A percentile compares a stretch with the other conserved stretches of the same genome.
These are phyloP conservation scores for Petasospora fabianii DNA, from an alignment of 1,139 yeast genomes.

Conservation along the genomic window DNA sequence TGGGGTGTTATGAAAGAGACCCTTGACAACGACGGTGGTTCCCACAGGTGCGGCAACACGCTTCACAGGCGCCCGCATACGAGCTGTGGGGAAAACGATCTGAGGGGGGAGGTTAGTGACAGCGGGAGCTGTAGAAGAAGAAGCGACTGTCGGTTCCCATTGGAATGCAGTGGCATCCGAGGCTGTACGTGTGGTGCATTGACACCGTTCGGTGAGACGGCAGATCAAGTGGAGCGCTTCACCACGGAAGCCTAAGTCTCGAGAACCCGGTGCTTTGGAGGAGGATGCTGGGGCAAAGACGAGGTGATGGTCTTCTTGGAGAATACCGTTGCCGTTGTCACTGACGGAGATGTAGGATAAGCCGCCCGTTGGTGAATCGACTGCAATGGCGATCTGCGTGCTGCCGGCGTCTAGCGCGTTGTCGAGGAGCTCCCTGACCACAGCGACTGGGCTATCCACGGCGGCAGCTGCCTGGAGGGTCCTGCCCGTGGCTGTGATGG, in stretches of 20 bases:
- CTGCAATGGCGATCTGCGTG: neutral
- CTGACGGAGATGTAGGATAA: neutral
- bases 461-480: constrained; percentile 1
- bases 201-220: neutral
- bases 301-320: neutral
- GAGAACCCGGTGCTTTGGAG: neutral
- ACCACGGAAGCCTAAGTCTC: constrained; percentile 3
- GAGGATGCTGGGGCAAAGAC: constrained; percentile 1
- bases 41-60: constrained; percentile 2
- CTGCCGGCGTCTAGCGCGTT: constrained; percentile 3
- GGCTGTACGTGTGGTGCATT: constrained; percentile 1
- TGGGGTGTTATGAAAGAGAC: constrained; percentile 1
- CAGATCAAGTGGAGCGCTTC: constrained; percentile 2
- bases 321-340: neutral
- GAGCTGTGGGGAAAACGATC: no score
- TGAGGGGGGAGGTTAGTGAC: no score
- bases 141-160: no score
- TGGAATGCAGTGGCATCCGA: neutral
- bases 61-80: no score
- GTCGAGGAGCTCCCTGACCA: constrained; percentile 1
- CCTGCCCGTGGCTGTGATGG: neutral
- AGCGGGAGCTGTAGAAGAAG: no score
- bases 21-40: neutral
- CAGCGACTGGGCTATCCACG: constrained; percentile 2
- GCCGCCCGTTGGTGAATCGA: neutral